Evolutionary conservation across 306 rosid species (phyloP).

Genomic region (Inga laurina): DNA sequence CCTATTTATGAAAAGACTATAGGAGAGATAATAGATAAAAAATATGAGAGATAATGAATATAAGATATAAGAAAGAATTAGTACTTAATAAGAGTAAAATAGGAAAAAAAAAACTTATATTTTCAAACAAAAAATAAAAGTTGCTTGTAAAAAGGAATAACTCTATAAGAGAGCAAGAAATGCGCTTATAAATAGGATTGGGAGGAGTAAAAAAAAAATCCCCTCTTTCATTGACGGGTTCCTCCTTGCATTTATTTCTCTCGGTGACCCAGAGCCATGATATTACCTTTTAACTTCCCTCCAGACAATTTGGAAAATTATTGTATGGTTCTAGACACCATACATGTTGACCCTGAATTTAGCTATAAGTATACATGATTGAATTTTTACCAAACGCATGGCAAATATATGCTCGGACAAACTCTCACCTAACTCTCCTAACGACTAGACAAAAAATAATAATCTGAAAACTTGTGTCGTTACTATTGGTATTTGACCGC

Average conservation of each 20-base stretch:
- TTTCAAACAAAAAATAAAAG: no score
- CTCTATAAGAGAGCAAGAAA: no score
- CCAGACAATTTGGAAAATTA: neutral
- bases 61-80: no score
- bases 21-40: no score
- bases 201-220: neutral
- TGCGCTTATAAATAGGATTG: no score
- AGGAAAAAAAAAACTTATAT: no score
- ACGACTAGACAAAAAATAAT: neutral
- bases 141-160: no score
- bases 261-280: neutral
- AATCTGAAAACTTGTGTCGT: neutral
- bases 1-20: no score
- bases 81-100: no score
- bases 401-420: neutral
- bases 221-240: neutral
- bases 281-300: neutral
- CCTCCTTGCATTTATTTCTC: neutral
- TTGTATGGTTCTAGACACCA: neutral
- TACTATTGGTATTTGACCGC: neutral
- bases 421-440: neutral
- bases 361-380: neutral
- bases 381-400: neutral
- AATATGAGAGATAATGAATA: no score
- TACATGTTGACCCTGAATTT: neutral